Percentiles rank a stretch among this genome's conserved stretches.
Conservation (phyloP, 768 basidiomycete genomes). For the Russula foetens region DNA sequence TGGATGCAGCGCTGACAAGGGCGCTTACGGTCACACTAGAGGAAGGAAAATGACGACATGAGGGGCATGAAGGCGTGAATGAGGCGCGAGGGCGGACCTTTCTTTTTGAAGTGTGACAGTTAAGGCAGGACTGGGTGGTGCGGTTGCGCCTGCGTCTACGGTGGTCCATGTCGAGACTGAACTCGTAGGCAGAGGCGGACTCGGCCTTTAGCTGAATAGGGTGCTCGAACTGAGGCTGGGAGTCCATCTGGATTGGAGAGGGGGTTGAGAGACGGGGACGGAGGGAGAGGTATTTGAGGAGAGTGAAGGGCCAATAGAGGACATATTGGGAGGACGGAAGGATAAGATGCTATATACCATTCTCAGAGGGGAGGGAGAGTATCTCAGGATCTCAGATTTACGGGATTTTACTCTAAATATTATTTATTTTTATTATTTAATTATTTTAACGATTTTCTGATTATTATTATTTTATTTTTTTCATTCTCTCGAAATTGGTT, state of each 20-base stretch:
- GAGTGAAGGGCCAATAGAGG: conserved; percentile 8
- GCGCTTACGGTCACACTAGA: conserved; percentile 82
- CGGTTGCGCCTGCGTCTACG: conserved; percentile 84
- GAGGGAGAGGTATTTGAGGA: conserved; percentile 16
- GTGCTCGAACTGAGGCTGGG: conserved; percentile 11
- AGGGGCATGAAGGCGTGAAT: conserved; percentile 4
- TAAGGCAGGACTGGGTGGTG: conserved; percentile 80
- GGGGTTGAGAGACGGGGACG: conserved; percentile 9
- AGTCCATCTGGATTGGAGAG: conserved; percentile 31
- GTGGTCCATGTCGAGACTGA: conserved; percentile 62
- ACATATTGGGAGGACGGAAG: conserved; percentile 1
- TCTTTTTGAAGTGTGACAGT: conserved; percentile 91
- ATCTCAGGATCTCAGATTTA: no score
- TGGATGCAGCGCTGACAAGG: conserved; percentile 90
- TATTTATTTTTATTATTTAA: neutral
- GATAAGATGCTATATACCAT: conserved; percentile 6
- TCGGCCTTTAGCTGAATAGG: conserved; percentile 39
- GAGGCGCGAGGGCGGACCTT: conserved; percentile 46
- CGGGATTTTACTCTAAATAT: neutral
- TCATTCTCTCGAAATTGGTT: no score
- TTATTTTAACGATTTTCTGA: no score
- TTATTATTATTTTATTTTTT: no score
- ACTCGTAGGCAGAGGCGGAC: conserved; percentile 23
- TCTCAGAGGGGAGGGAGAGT: neutral
- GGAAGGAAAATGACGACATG: conserved; percentile 6